A percentile compares a stretch with the other conserved stretches of the same genome.
phyloP scores from a whole-genome alignment of 805 yeast species.

The Candida nitratophila region DNA sequence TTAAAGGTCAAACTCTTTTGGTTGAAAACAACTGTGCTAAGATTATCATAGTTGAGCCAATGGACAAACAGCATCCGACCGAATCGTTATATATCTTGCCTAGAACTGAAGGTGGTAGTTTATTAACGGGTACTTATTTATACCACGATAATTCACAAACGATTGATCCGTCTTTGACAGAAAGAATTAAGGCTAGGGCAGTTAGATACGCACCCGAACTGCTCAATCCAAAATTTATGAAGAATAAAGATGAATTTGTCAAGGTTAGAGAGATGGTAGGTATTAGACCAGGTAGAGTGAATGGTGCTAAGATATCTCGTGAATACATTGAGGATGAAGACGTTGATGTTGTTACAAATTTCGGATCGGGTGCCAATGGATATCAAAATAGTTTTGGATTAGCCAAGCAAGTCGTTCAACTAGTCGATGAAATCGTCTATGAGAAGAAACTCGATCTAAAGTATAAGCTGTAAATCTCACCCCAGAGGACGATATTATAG shows the following conservation, averaged over 20 bases:
- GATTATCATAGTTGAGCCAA: conserved; percentile 27
- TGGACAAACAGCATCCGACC: conserved; percentile 25
- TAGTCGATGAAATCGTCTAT: conserved; percentile 13
- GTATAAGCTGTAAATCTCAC: neutral
- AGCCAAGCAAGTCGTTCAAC: conserved; percentile 15
- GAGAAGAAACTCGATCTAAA: conserved; percentile 3
- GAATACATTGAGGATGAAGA: conserved; percentile 21
- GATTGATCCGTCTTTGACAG: conserved; percentile 42
- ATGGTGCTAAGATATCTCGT: conserved; percentile 43
- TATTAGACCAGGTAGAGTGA: conserved; percentile 59
- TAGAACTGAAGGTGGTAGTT: conserved; percentile 59
- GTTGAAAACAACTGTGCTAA: conserved; percentile 37
- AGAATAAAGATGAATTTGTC: conserved; percentile 36
- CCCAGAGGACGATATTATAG: too few relatives aligned
- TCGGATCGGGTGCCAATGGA: conserved; percentile 75
- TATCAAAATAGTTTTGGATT: conserved; percentile 41
- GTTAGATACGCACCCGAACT: conserved; percentile 46
- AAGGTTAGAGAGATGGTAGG: conserved; percentile 57
- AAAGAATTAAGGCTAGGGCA: conserved; percentile 36
- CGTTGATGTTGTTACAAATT: conserved; percentile 45
- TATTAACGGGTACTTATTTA: conserved; percentile 46
- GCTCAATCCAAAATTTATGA: conserved; percentile 13
- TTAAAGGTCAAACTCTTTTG: conserved; percentile 52
- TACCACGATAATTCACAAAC: conserved; percentile 15
- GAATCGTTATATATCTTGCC: conserved; percentile 56